Base-by-base conservation (phyloP, 2,329 filamentous ascomycete genomes). In the Neonectria faginata region DNA sequence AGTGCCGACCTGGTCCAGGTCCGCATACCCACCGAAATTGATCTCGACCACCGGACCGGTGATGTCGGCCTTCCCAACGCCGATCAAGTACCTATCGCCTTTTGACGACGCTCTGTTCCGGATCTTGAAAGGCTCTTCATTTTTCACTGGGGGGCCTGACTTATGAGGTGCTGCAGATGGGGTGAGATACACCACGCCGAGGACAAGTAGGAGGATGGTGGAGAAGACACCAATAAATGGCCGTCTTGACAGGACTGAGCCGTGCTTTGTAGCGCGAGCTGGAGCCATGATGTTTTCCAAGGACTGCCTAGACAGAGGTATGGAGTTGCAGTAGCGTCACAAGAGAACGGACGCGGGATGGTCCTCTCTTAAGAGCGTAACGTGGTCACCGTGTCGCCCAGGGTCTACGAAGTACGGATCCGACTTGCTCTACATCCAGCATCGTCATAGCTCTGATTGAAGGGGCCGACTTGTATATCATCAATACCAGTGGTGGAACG, bases 41-140 rank as follows among this genome's bases (percentile, higher is more conserved):
- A 97, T 86, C 73, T 93, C 94, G 75, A 97, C 94, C 12, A 97
- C 93, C 0, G 94, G 93, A 2, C 92, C 86, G 0, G 86, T 88
- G 70, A 88, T 86, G 69, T 88, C 86, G 6, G 83, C 85, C 75
- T 87, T 88, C 51, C 86, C 86, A 2, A 86, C 84, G 18, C 86
- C 86, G 50, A 88, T 73, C 36, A 87, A 79, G 65, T 87, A 88
- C 64, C 74, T 75, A 60, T 79, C 76, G 25, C 77, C 73, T 29
- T 29, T 20, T 12, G 55, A 22, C 3, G 48, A 33, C 33, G 57
- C 57, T 29, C 57, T 60, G 2, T 12, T 16, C 25, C 45, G 48
- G 18, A 55, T 41, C 33, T 60, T 60, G 3, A 18, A 22, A 31
- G 57, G 20, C 22, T 18, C 44, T 20, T 25, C 47, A 14, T 57